These are phyloP conservation scores for Scedosporium apiospermum DNA, from an alignment of 2,329 filamentous ascomycete species.

Conservation along the genomic window DNA sequence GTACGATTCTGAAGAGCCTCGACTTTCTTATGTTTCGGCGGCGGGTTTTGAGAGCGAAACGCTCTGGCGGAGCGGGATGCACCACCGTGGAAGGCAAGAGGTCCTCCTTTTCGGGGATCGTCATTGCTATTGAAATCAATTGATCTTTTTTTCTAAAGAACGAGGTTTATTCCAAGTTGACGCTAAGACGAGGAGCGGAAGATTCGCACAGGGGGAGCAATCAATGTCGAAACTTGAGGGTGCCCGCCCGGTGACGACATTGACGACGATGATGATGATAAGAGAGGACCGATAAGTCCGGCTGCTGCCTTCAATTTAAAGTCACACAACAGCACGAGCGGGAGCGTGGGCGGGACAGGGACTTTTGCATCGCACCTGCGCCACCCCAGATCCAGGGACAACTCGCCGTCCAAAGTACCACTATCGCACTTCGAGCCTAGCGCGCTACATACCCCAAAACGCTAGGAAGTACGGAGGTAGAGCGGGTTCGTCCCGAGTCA, in stretches of 20 bases:
- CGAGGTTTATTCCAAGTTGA: not conserved
- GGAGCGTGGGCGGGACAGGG: too few species aligned
- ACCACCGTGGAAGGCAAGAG: not conserved
- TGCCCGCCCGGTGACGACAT: not conserved
- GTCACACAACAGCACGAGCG: too few species aligned
- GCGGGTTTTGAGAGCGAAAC: constrained; percentile 9
- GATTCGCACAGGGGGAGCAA: not conserved
- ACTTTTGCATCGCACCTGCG: too few species aligned
- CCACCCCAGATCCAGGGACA: too few species aligned
- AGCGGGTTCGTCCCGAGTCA: too few species aligned
- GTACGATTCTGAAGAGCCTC: constrained; percentile 31
- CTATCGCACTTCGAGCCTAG: too few species aligned
- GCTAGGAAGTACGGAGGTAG: too few species aligned
- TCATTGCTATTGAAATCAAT: not conserved
- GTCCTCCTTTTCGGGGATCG: not conserved
- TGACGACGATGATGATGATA: not conserved
- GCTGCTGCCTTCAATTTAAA: too few species aligned
- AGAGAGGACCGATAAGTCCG: not conserved
- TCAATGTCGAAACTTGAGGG: not conserved
- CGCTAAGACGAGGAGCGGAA: not conserved
- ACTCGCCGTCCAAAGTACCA: too few species aligned
- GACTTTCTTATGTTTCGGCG: constrained; percentile 29
- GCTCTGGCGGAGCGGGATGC: not conserved
- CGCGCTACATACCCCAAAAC: too few species aligned
- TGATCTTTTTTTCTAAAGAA: not conserved